Conservation (phyloP, 1,284 basidiomycete genomes). For the Volvariella surrecta region DNA sequence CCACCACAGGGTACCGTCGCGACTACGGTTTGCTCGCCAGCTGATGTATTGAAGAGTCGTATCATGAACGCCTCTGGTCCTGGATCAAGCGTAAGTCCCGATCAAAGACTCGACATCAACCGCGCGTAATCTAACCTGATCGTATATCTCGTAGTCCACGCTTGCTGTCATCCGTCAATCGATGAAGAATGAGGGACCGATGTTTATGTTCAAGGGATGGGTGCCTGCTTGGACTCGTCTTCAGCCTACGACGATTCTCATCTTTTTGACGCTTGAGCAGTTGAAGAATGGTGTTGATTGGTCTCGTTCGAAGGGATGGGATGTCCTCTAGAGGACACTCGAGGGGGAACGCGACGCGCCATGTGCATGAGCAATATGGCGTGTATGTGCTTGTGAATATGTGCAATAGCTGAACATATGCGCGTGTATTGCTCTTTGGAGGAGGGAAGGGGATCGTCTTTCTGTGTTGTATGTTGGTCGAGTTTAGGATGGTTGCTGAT, state of each 20-base stretch:
- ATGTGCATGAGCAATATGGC: too few species aligned
- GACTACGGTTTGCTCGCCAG: conserved; percentile 90
- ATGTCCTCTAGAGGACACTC: conserved; percentile 16
- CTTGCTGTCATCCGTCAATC: conserved; percentile 64
- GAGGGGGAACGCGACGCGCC: background rate
- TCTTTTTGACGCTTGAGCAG: conserved; percentile 80
- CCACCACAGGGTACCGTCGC: conserved; percentile 83
- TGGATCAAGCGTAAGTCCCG: conserved; percentile 52
- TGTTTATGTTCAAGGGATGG: conserved; percentile 95
- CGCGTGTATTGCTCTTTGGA: too few species aligned
- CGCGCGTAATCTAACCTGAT: background rate
- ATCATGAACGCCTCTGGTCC: conserved; percentile 88
- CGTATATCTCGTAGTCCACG: conserved; percentile 42
- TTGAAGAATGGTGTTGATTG: conserved; percentile 58
- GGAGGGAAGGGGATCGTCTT: too few species aligned
- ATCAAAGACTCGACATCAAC: background rate
- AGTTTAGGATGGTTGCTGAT: too few species aligned
- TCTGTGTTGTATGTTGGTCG: too few species aligned
- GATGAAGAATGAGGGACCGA: conserved; percentile 71
- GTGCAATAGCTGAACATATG: too few species aligned
- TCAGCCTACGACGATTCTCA: conserved; percentile 79
- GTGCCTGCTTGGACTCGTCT: conserved; percentile 78
- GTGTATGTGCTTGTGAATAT: too few species aligned
- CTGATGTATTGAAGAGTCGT: conserved; percentile 85
- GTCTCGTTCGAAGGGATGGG: conserved; percentile 27